Base-by-base conservation (phyloP, 208 protist species). In the Acanthamoeba sp. region DNA sequence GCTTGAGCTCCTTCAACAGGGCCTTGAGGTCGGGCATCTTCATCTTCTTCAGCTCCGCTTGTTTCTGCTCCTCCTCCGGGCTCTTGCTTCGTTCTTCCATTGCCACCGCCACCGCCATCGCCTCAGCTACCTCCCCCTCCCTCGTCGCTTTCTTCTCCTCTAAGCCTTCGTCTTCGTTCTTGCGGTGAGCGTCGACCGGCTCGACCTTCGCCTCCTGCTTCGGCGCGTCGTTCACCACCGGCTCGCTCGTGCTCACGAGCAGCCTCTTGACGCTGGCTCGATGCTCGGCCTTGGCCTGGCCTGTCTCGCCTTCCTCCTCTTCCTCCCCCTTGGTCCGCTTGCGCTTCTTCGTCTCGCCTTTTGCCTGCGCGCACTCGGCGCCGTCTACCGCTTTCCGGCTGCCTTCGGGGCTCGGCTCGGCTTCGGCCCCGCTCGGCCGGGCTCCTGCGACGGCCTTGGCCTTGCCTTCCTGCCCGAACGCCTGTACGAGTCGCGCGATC, bases 1-100 rank as follows among this genome's bases (percentile, higher is more conserved):
- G 34, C 22, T n/a, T 18, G 20, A 45, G 18, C 27, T 90, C 36
- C 52, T 66, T 59, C 29, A 57, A 38, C 50, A 69, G 52, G 22
- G 29, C 27, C 38, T 42, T 57, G 34, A 90, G 82, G 16, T 66
- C 82, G 5, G 82, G 20, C 48, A 90, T 27, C 29, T 57, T 90
- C 82, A 90, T 84, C 73, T 42, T 84, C 40, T 84, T 27, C 73
- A 84, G 73, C 38, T 84, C 73, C 7, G 73, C 40, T 84, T n/a
- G 42, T 27, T 84, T 84, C 18, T 48, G 7, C 34, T 82, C 73
- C 34, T 9, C 38, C 34, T 27, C 73, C 16, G 18, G 6, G 40
- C 34, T 22, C 5, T 36, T 5, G 66, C 2, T 36, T 76, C 66
- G 32, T 7, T 20, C 73, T 52, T 42, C 38, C 16, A 38, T 34